Percentiles rank a stretch among this genome's conserved stretches.
phyloP scores from a whole-genome alignment of 331 rosid genomes.

The Telfairia occidentalis region DNA sequence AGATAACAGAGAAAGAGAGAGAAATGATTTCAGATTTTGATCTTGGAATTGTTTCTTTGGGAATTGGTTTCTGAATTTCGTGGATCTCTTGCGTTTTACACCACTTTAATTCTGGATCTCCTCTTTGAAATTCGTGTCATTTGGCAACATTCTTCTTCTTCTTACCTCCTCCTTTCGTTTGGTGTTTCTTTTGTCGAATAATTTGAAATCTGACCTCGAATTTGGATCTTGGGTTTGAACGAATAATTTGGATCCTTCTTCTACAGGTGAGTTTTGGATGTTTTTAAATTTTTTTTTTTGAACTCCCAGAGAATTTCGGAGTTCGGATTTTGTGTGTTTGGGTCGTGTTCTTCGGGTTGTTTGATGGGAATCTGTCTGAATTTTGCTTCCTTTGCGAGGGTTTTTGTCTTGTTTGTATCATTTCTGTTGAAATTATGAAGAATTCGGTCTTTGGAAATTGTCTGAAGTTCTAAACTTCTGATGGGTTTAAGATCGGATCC shows the following conservation, averaged over 20 bases:
- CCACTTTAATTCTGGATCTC: constrained; percentile 7
- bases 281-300: not conserved
- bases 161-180: not conserved
- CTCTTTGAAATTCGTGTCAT: not conserved
- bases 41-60: constrained; percentile 9
- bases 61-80: constrained; percentile 16
- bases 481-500: constrained; percentile 51
- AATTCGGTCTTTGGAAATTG: constrained; percentile 8
- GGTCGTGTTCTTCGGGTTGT: not conserved
- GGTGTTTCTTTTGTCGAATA: constrained; percentile 14
- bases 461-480: constrained; percentile 7
- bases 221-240: constrained; percentile 18
- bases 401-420: not conserved
- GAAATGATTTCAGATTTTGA: not conserved
- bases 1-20: too few relatives aligned
- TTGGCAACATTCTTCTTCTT: not conserved
- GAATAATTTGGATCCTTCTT: constrained; percentile 21
- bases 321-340: not conserved
- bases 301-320: not conserved
- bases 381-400: constrained; percentile 17
- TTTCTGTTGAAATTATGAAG: constrained; percentile 5
- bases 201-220: constrained; percentile 27
- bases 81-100: constrained; percentile 30
- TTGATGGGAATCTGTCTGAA: constrained; percentile 18
- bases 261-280: constrained; percentile 34